Base-by-base conservation (phyloP, 176 grass and related monocot genomes). In the Paspalum vaginatum region DNA sequence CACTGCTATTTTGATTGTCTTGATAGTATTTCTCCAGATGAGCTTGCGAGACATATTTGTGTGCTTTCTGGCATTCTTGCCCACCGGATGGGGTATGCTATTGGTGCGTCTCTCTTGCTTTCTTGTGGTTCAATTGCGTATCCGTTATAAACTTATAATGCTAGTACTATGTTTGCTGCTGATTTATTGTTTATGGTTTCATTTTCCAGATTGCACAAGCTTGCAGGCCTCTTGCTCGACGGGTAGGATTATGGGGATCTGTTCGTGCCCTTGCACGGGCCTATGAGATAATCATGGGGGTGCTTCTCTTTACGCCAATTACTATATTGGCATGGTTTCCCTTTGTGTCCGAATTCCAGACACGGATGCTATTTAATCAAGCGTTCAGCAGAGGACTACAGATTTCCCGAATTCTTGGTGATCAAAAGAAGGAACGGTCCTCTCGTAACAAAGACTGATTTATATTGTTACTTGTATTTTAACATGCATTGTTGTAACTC, bases 381-480 rank as follows among this genome's bases (percentile, higher is more conserved):
- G 94, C 89, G 2, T 97, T 97, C 45, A 97, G 94, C 65, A 91
- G 91, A 83, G 94, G 94, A 12, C 78, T 94, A 58, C 94, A 94
- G 75, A 97, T 97, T 76, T 94, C 91, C n/a, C 89, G 94, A n/a
- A 92, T 97, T 86, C 85, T 97, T 50, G 94, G 94, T 47, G 91
- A 85, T 22, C 92, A 91, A 47, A 91, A 91, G 79, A 91, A 87
- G 82, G 95, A 92, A 54, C 70, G 53, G 3, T 47, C 87, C 11
- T 77, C 90, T 70, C 78, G 24, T 22, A 75, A 59, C 70, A 94
- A 94, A 83, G 92, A 98, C 84, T 94, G 81, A 87, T 46, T 43
- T 81, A 27, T 42, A 42, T 4, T 80, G 45, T 22, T 54, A 61
- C 14, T 25, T 43, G 27, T 24, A 12, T 21, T 88, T 18, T 25